Base-by-base conservation (phyloP, 495 filamentous ascomycete genomes). In the Trypethelium eluteriae region DNA sequence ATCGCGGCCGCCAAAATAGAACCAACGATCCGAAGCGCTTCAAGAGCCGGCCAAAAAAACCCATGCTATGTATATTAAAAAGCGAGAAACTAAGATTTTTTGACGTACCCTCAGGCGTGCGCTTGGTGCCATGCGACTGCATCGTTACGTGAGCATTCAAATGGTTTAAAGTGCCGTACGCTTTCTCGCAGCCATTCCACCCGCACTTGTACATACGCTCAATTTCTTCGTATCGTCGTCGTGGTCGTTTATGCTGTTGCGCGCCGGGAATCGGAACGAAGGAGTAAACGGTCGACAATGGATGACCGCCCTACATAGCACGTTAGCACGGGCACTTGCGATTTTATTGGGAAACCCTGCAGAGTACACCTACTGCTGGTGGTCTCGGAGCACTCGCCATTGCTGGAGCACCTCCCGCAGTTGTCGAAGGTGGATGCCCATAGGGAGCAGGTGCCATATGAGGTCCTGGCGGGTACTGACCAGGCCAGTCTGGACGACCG, bases 201-300 rank as follows among this genome's bases (percentile, higher is more conserved):
- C 94, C 94, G 78, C 94, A 98, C 78, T 96, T 97, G 80, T 98
- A 98, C 94, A 98, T 98, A 67, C 94, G 88, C 81, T 98, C 94
- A 74, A 98, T 98, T 76, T 98, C 94, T 79, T 98, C 94, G 72
- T 96, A 98, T 39, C 94, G 86, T 69, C 94, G 85, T 70, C 94
- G 86, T 32, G 94, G 94, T 59, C 94, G 87, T 82, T 98, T 98
- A 77, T 98, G 93, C 76, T 98, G 94, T 74, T 96, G 92, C 38
- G 94, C 91, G 63, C 94, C 94, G 12, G 94, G 94, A 75, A 98
- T 98, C 1, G 94, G 94, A 59, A 98, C 94, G 74, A 98, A 98
- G 2, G 93, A 96, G 75, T 98, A 98, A 59, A 98, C 94, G 4
- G 77, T 79, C 35, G 79, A 82, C 41, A 78, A 74, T 61, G 80